Evolutionary conservation across 2,329 filamentous ascomycete species (phyloP), one percentile per base, ranked within the genome.

Genomic region (Rhexocercosporidium sp.): DNA sequence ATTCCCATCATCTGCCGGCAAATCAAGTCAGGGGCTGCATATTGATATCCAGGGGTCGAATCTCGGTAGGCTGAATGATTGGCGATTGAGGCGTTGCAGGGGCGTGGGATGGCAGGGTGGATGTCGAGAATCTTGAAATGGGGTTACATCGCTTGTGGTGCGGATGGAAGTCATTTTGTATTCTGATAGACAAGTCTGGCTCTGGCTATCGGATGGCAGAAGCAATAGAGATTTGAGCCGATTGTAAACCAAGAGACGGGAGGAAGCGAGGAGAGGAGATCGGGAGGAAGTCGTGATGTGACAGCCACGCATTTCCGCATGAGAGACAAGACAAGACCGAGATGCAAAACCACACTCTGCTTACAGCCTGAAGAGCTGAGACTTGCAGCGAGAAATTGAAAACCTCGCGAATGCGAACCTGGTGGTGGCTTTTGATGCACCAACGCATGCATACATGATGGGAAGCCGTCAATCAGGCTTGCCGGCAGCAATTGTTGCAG

Each of bases 291-390:
- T 2, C 20, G 16, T 37, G 53, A 46, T 61, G n/a, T 22, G 39
- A 60, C 34, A 47, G 59, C 66, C 51, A 67, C 63, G 57, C 53
- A 63, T 63, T 25, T 46, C 61, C 9, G 64, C 62, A 69, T 65
- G 46, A 67, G 57, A 54, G 64, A 67, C 22, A 66, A 11, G 29
- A 29, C 12, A 16, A 11, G 29, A 29, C 12, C 4, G 22, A 27
- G 31, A 39, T 51, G 27, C 51, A 64, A 70, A 64, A 67, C 62
- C 22, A 31, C 31, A 39, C 49, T n/a, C n/a, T 37, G 27, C 27
- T 46, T 57, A 68, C 65, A 66, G 54, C 47, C 63, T 64, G 59
- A 57, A 67, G 31, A 65, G 46, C 59, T 67, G 67, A 69, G 59
- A 71, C 62, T 41, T 53, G 51, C 64, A 66, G 57, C 18, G 31